Conservation (phyloP, 805 yeast species). For the Candida bentonensis region DNA sequence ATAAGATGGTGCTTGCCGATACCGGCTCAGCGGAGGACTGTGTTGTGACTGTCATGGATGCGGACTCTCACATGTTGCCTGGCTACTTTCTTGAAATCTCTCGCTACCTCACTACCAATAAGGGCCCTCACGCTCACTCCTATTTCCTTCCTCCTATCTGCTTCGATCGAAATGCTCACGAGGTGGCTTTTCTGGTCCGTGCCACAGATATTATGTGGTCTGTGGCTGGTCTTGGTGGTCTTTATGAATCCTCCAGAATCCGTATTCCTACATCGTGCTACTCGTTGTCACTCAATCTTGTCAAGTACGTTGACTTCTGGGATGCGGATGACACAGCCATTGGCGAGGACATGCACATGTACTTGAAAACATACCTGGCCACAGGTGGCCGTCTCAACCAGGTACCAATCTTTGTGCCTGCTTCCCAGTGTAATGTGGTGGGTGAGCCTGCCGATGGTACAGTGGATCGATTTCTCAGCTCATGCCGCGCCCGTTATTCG, state of each 20-base stretch:
- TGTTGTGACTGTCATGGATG: slow-evolving; percentile 12
- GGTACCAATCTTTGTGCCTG: slow-evolving; percentile 10
- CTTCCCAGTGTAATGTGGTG: slow-evolving; percentile 13
- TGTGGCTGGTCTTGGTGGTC: slow-evolving; percentile 11
- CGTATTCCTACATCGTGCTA: slow-evolving; percentile 12
- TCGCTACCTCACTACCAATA: slow-evolving; percentile 1
- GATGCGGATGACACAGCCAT: slow-evolving; percentile 12
- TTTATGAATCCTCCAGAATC: slow-evolving; percentile 8
- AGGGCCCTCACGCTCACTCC: slow-evolving; percentile 2
- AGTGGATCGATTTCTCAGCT: slow-evolving; percentile 3
- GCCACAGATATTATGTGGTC: slow-evolving; percentile 13
- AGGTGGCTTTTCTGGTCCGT: slow-evolving; percentile 9
- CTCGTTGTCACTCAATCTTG: slow-evolving; percentile 9
- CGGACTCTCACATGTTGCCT: slow-evolving; percentile 11
- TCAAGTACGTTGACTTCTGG: slow-evolving; percentile 11
- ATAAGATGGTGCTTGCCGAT: not conserved
- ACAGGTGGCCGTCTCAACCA: slow-evolving; percentile 8
- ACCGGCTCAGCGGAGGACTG: not conserved
- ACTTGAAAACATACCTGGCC: slow-evolving; percentile 8
- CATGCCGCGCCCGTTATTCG: slow-evolving; percentile 7
- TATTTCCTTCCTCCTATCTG: slow-evolving; percentile 11
- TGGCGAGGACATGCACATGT: slow-evolving; percentile 14
- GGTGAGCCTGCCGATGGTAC: slow-evolving; percentile 4
- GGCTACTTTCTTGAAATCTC: slow-evolving; percentile 8
- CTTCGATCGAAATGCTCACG: slow-evolving; percentile 13